phyloP scores from a whole-genome alignment of 768 basidiomycete species.

The Amanita molliuscula region DNA sequence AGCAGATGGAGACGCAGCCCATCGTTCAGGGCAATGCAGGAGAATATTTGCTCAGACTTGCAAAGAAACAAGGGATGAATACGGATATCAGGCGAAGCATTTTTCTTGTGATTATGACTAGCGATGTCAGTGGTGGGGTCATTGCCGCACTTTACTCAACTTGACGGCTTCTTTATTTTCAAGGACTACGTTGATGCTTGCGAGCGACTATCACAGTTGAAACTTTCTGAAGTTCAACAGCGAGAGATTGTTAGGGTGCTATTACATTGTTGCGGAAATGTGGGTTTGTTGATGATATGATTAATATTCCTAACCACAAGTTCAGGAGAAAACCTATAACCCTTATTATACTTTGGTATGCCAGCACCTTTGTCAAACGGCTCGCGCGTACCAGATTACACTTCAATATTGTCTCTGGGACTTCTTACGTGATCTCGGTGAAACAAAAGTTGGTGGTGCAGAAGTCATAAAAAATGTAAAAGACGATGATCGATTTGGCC shows the following conservation, averaged over 20 bases:
- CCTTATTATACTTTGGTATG: constrained; percentile 91
- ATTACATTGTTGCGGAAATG: constrained; percentile 88
- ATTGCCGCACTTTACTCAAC: neutral
- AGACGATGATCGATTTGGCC: constrained; percentile 32
- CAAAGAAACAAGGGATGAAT: constrained; percentile 95
- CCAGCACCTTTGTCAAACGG: constrained; percentile 66
- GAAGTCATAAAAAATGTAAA: constrained; percentile 64
- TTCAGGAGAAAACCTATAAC: constrained; percentile 84
- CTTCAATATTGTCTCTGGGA: constrained; percentile 97
- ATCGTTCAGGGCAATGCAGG: constrained; percentile 17
- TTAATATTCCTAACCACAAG: neutral
- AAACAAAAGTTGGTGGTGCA: constrained; percentile 69
- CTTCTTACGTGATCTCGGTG: constrained; percentile 86
- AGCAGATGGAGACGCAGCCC: constrained; percentile 28
- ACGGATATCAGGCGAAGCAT: constrained; percentile 88
- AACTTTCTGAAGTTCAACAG: constrained; percentile 82
- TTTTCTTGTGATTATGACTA: constrained; percentile 92
- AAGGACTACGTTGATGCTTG: constrained; percentile 97
- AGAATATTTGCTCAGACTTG: constrained; percentile 59
- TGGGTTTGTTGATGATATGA: constrained; percentile 21
- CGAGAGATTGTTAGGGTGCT: constrained; percentile 91
- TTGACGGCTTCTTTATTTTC: neutral
- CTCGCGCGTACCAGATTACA: constrained; percentile 85
- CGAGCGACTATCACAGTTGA: constrained; percentile 77
- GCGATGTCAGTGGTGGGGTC: constrained; percentile 52